Percentiles rank a stretch among this genome's conserved stretches.
phyloP scores from a whole-genome alignment of 1,284 basidiomycete genomes.

The Neotropicomus parvogracilis region DNA sequence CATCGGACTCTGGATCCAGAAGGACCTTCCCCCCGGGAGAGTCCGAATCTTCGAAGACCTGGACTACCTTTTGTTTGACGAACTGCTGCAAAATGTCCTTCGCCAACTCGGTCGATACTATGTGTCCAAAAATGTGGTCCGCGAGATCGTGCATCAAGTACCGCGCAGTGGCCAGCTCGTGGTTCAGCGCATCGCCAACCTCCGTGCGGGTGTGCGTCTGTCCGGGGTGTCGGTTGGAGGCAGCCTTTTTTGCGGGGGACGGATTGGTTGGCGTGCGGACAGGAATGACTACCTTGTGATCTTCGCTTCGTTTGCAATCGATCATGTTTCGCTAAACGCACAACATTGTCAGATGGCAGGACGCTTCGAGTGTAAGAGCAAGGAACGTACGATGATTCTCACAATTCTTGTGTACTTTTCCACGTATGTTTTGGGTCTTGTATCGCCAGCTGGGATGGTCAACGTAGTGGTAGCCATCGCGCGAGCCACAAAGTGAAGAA shows the following conservation, averaged over 20 bases:
- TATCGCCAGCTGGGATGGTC: neutral
- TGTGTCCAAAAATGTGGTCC: too few relatives aligned
- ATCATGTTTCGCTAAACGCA: slow-evolving; percentile 6
- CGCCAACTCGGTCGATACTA: slow-evolving; percentile 1
- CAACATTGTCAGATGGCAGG: neutral
- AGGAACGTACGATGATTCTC: neutral
- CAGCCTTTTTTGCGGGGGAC: too few relatives aligned
- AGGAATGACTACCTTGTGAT: neutral
- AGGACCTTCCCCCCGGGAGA: too few relatives aligned
- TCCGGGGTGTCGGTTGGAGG: too few relatives aligned
- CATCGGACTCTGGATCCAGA: neutral
- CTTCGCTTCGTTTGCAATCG: neutral
- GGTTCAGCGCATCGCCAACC: too few relatives aligned
- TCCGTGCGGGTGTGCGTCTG: too few relatives aligned
- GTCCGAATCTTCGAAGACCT: neutral
- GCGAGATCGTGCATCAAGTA: too few relatives aligned
- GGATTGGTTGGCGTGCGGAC: neutral
- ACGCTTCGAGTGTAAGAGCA: too few relatives aligned
- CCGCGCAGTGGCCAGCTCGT: too few relatives aligned
- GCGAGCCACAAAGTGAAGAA: neutral
- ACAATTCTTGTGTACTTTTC: neutral
- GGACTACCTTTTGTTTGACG: neutral
- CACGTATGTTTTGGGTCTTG: too few relatives aligned
- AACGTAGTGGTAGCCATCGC: neutral
- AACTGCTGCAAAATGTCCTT: slow-evolving; percentile 1